Conservation (phyloP, 108 stramenopile species). For the Pinguiococcus pyrenoidosus region DNA sequence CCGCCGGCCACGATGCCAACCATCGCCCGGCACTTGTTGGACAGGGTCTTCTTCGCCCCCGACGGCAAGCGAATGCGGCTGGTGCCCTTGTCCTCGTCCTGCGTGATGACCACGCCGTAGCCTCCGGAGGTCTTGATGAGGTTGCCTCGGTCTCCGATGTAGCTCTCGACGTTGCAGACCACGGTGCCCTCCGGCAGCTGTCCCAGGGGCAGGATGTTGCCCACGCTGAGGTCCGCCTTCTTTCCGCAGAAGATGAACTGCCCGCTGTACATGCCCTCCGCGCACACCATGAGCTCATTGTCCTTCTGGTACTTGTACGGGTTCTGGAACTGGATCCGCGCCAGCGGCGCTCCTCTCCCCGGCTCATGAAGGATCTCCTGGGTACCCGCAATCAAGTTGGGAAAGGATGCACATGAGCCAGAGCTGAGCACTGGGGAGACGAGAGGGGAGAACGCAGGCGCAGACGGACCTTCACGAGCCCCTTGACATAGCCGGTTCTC, state of each 20-base stretch:
- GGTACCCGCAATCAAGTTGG: not conserved
- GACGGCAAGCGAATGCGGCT: slow-evolving; percentile 88
- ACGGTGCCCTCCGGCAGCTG: slow-evolving; percentile 97
- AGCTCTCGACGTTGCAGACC: slow-evolving; percentile 91
- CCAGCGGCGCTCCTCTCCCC: slow-evolving; percentile 93
- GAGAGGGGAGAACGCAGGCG: too few species aligned
- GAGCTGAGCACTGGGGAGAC: not conserved
- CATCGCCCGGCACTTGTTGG: slow-evolving; percentile 81
- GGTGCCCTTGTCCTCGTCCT: slow-evolving; percentile 98
- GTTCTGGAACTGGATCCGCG: slow-evolving; percentile 93
- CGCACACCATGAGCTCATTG: slow-evolving; percentile 80
- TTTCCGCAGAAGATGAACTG: slow-evolving; percentile 98
- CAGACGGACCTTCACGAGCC: too few species aligned
- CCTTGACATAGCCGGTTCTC: slow-evolving; percentile 25
- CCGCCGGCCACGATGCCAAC: slow-evolving; percentile 98
- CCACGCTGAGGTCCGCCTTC: slow-evolving; percentile 75
- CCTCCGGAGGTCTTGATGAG: slow-evolving; percentile 88
- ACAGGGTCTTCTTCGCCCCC: slow-evolving; percentile 95
- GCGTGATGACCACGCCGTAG: slow-evolving; percentile 93
- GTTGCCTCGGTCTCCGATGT: slow-evolving; percentile 85
- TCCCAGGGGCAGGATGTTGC: slow-evolving; percentile 86
- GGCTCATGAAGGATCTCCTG: slow-evolving; percentile 96
- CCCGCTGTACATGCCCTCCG: slow-evolving; percentile 98
- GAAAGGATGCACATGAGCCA: not conserved
- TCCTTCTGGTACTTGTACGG: slow-evolving; percentile 92